Evolutionary conservation across 179 eudicot species (phyloP), one percentile per base, ranked within the genome.

Genomic region (Beta corolliflora): DNA sequence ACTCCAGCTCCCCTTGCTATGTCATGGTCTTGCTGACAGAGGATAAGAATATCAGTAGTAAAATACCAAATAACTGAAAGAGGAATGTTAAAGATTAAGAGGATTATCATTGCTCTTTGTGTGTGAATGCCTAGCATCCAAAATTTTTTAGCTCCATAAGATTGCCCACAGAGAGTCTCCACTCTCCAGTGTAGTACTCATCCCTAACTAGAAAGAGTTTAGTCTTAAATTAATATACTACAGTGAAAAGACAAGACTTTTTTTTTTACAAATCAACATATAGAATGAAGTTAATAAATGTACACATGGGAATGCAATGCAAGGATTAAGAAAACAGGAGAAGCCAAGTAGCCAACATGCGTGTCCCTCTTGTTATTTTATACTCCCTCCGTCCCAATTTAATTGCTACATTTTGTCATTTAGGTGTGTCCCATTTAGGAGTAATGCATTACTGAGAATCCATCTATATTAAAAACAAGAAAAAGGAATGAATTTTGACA

Each of bases 181-280:
- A n/a, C n/a, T 89, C 80, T 89, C 91, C 74, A 89, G 72, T 18
- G 91, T 86, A 78, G 89, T 85, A 48, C 63, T 83, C 91, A 89
- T 87, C 3, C 91, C 91, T 59, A 80, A 0, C 88, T 88, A 36
- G 41, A 36, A 3, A 36, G 41, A 36, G 3, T 2, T 36, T 36
- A 36, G 41, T 36, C 41, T 36, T 36, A 36, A 36, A 36, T 3
- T 2, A 36, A 36, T 36, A 36, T 36, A 36, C 41, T 36, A 36
- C 41, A 36, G 41, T 36, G 41, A 36, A 36, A 36, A 36, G 1
- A 36, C 41, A 36, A 36, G 41, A 36, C 41, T n/a, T n/a, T 36
- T 36, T 3, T 36, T 1, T 36, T 31, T 36, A 36, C 41, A 36
- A 36, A 36, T 36, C 41, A 3, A 36, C 41, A 36, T 3, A 36